Percentiles rank a stretch among this genome's conserved stretches.
These are phyloP conservation scores for Cercospora janseana DNA, from an alignment of 2,329 filamentous ascomycete genomes.

Conservation along the genomic window DNA sequence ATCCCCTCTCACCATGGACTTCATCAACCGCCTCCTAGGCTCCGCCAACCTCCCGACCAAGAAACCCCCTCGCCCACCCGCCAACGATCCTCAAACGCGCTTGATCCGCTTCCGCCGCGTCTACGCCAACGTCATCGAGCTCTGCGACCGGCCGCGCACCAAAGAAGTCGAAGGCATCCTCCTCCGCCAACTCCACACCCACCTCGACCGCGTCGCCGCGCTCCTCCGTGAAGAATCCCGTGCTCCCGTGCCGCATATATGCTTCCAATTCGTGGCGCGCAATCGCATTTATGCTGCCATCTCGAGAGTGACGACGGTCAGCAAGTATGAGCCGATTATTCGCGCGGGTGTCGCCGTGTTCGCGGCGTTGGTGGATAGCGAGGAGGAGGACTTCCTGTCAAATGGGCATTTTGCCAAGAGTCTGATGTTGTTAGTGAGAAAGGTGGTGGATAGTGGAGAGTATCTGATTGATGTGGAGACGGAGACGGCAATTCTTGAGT, in stretches of 20 bases:
- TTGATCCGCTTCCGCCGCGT: conserved; percentile 60
- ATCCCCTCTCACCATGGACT: conserved; percentile 36
- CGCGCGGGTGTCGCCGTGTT: conserved; percentile 83
- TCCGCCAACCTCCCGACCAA: conserved; percentile 53
- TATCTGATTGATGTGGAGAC: conserved; percentile 74
- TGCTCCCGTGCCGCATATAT: conserved; percentile 84
- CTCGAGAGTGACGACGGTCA: conserved; percentile 81
- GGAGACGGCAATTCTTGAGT: conserved; percentile 83
- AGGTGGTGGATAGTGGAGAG: conserved; percentile 71
- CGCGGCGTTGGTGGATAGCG: conserved; percentile 88
- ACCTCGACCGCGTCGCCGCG: conserved; percentile 57
- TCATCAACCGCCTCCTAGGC: conserved; percentile 61
- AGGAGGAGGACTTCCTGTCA: conserved; percentile 92
- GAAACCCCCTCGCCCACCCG: conserved; percentile 41
- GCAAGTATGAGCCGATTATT: conserved; percentile 81
- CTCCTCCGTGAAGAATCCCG: conserved; percentile 88
- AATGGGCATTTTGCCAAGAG: conserved; percentile 81
- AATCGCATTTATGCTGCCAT: conserved; percentile 89
- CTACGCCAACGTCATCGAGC: conserved; percentile 61
- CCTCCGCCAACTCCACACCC: conserved; percentile 50
- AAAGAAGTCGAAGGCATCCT: conserved; percentile 53
- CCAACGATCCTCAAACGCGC: conserved; percentile 59
- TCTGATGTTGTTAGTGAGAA: conserved; percentile 79
- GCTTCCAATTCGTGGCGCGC: conserved; percentile 79
- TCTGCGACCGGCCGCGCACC: conserved; percentile 58